Evolutionary conservation across 2,329 filamentous ascomycete species (phyloP).

Genomic region (Aspergillus calidoustus): DNA sequence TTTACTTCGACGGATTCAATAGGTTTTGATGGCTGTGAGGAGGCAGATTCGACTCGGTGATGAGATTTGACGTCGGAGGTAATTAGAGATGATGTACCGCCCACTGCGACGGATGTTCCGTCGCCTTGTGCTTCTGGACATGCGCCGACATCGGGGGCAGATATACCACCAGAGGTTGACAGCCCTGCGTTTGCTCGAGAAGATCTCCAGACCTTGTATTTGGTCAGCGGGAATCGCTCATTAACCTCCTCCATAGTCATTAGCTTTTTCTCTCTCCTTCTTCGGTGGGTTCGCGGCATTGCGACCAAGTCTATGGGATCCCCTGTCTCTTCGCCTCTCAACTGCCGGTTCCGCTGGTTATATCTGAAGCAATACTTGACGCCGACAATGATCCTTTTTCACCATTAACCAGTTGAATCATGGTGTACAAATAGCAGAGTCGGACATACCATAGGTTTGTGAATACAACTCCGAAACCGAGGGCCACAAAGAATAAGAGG

Average conservation of each 20-base stretch:
- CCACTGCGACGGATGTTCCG: conserved; percentile 30
- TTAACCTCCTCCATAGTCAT: conserved; percentile 99
- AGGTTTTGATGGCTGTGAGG: conserved; percentile 22
- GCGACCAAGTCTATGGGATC: conserved; percentile 86
- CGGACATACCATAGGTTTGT: conserved; percentile 92
- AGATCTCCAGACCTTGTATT: conserved; percentile 95
- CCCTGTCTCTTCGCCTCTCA: conserved; percentile 76
- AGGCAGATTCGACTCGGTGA: conserved; percentile 21
- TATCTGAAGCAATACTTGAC: conserved; percentile 99
- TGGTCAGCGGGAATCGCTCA: conserved; percentile 90
- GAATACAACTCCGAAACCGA: conserved; percentile 97
- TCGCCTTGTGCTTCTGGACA: conserved; percentile 71
- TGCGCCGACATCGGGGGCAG: conserved; percentile 69
- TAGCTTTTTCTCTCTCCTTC: conserved; percentile 93
- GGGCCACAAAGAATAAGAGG: conserved; percentile 87
- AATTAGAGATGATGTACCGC: conserved; percentile 24
- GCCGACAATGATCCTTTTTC: conserved; percentile 93
- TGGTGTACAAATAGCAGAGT: neutral
- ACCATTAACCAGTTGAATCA: neutral
- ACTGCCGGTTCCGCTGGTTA: conserved; percentile 86
- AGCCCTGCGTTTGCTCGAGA: conserved; percentile 81
- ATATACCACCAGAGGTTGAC: conserved; percentile 81
- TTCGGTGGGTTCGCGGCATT: conserved; percentile 82
- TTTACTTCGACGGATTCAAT: conserved; percentile 21
- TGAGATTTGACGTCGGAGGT: conserved; percentile 31